Percentiles rank a stretch among this genome's conserved stretches.
These are phyloP conservation scores for Eimeria acervulina DNA, from an alignment of 169 alveolate genomes.

Conservation along the genomic window DNA sequence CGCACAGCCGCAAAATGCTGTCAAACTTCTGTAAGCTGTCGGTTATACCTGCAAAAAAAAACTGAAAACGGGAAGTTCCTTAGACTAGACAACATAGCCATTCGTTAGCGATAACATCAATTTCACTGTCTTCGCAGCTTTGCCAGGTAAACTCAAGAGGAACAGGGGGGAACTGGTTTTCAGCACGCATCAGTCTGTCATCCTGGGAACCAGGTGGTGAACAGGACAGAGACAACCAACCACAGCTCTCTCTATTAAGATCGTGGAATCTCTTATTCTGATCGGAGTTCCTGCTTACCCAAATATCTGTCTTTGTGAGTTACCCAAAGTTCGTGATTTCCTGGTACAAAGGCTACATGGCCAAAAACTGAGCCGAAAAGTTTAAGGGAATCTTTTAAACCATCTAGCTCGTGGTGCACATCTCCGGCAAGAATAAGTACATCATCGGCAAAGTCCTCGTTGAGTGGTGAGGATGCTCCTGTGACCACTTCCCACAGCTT, in stretches of 20 bases:
- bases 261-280: not conserved
- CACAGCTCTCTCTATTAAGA: not conserved
- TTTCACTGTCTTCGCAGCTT: not conserved
- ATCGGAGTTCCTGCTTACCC: not conserved
- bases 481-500: slow-evolving; percentile 47
- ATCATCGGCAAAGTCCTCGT: slow-evolving; percentile 55
- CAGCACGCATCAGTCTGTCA: not conserved
- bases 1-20: slow-evolving; percentile 72
- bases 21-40: slow-evolving; percentile 64
- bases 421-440: slow-evolving; percentile 66
- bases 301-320: slow-evolving; percentile 57
- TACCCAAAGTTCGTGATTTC: slow-evolving; percentile 74
- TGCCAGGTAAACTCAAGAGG: not conserved
- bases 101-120: not conserved
- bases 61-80: not conserved
- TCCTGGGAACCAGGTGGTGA: not conserved
- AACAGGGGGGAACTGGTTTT: not conserved
- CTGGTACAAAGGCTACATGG: slow-evolving; percentile 74
- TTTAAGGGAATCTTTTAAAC: slow-evolving; percentile 56
- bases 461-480: not conserved
- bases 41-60: slow-evolving; percentile 26
- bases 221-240: not conserved
- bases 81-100: not conserved
- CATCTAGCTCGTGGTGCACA: slow-evolving; percentile 70
- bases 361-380: slow-evolving; percentile 73